Evolutionary conservation across 768 basidiomycete genomes (phyloP).

Genomic region (Termitomyces sp.): DNA sequence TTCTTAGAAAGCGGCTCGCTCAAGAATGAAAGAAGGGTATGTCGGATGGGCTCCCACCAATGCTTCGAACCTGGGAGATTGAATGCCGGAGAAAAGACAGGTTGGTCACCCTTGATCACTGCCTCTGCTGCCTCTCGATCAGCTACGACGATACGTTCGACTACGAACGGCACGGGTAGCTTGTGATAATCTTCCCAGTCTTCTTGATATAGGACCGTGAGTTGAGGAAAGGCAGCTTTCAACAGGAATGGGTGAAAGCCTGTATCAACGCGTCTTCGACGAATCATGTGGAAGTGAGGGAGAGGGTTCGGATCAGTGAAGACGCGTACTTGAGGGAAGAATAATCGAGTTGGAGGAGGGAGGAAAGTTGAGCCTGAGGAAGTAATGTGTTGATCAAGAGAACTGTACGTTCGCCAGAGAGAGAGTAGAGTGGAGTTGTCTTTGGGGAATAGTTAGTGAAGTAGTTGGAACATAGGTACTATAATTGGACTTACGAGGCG

Average conservation of each 20-base stretch:
- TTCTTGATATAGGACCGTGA: conserved; percentile 59
- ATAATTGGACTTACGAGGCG: conserved; percentile 34
- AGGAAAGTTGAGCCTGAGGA: conserved; percentile 43
- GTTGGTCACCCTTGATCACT: conserved; percentile 23
- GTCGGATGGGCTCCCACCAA: conserved; percentile 68
- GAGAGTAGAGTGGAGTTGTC: conserved; percentile 73
- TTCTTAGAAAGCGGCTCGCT: conserved; percentile 24
- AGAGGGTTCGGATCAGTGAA: conserved; percentile 43
- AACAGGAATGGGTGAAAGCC: conserved; percentile 70
- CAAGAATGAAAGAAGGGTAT: conserved; percentile 37
- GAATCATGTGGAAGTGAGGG: conserved; percentile 27
- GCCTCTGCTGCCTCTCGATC: conserved; percentile 64
- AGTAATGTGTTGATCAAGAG: conserved; percentile 44
- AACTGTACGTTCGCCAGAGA: conserved; percentile 71
- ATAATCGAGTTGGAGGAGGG: conserved; percentile 63
- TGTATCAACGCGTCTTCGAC: conserved; percentile 44
- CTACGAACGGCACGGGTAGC: conserved; percentile 63
- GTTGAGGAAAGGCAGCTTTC: conserved; percentile 69
- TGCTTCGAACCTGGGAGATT: conserved; percentile 37
- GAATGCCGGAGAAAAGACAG: conserved; percentile 38
- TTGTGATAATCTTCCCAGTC: conserved; percentile 77
- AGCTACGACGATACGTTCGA: conserved; percentile 72
- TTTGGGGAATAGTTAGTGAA: conserved; percentile 12
- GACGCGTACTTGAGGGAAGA: conserved; percentile 65
- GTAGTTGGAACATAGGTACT: not conserved